These are phyloP conservation scores for Tylopilus vinaceipallidus DNA, from an alignment of 768 basidiomycete genomes.

Conservation along the genomic window DNA sequence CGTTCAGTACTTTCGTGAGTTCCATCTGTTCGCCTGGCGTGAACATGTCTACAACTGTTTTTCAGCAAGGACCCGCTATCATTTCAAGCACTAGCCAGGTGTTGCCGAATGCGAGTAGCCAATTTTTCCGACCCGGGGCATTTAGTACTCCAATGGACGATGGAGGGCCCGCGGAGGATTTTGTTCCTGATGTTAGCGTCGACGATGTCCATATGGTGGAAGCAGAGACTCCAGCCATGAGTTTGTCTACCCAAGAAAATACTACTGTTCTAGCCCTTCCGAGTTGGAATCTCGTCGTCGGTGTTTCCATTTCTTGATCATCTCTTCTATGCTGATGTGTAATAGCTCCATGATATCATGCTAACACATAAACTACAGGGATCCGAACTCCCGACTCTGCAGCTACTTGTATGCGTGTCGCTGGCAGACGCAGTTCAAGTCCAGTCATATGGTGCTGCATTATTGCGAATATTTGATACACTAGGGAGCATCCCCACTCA, in stretches of 20 bases:
- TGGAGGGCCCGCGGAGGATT: slow-evolving; percentile 10
- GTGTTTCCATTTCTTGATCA: slow-evolving; percentile 9
- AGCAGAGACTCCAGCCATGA: slow-evolving; percentile 14
- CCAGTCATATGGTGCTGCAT: slow-evolving; percentile 41
- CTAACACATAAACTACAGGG: slow-evolving; percentile 50
- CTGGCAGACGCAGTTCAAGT: slow-evolving; percentile 24
- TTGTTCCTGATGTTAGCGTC: slow-evolving; percentile 20
- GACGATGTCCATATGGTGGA: slow-evolving; percentile 38
- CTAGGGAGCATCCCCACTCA: slow-evolving; percentile 27
- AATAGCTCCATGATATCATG: slow-evolving; percentile 59
- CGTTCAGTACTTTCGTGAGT: slow-evolving; percentile 9
- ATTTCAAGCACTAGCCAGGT: slow-evolving; percentile 29
- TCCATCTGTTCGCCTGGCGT: background rate
- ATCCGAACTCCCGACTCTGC: slow-evolving; percentile 46
- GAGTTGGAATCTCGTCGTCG: slow-evolving; percentile 58
- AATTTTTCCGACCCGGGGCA: slow-evolving; percentile 19
- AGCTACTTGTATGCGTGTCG: slow-evolving; percentile 45
- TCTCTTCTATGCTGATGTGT: slow-evolving; percentile 3
- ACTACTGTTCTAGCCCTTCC: slow-evolving; percentile 38
- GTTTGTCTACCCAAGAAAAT: slow-evolving; percentile 27
- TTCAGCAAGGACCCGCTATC: slow-evolving; percentile 10
- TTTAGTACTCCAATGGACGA: slow-evolving; percentile 15
- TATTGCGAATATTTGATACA: slow-evolving; percentile 36
- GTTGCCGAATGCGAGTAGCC: slow-evolving; percentile 5
- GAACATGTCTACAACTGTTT: background rate